These are phyloP conservation scores for Aureobasidium mangrovei DNA, from an alignment of 2,329 filamentous ascomycete species.

Conservation along the genomic window DNA sequence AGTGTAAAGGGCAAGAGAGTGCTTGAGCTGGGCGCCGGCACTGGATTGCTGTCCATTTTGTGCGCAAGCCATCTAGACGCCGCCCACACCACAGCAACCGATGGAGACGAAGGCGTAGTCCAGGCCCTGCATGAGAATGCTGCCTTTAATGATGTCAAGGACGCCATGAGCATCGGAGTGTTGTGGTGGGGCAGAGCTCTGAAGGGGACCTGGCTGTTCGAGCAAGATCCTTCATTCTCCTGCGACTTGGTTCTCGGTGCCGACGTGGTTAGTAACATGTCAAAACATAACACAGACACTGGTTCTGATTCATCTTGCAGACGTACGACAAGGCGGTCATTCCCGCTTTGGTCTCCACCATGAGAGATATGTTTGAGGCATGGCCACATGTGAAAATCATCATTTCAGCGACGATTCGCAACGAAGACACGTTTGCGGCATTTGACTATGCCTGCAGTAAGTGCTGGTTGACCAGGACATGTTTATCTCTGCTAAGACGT, in stretches of 20 bases:
- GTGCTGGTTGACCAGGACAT: conserved; percentile 17
- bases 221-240: conserved; percentile 37
- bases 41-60: conserved; percentile 65
- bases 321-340: conserved; percentile 63
- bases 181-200: conserved; percentile 57
- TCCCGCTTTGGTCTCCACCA: conserved; percentile 54
- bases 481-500: neutral
- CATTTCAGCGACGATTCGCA: conserved; percentile 63
- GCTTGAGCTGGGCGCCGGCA: conserved; percentile 67
- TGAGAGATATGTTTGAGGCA: conserved; percentile 52
- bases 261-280: conserved; percentile 48
- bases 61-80: conserved; percentile 60
- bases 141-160: conserved; percentile 57
- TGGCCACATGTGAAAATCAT: conserved; percentile 51
- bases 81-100: conserved; percentile 56
- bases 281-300: neutral
- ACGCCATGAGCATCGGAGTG: conserved; percentile 40
- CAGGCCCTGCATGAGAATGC: conserved; percentile 59
- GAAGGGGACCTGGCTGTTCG: conserved; percentile 49
- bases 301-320: conserved; percentile 24
- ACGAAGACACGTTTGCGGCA: conserved; percentile 56
- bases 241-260: conserved; percentile 62
- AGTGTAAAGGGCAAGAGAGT: conserved; percentile 49
- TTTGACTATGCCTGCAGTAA: conserved; percentile 53
- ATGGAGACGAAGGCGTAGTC: conserved; percentile 66